These are phyloP conservation scores for Mortierella sp. DNA, from an alignment of 371 early-diverging fungal genomes.

Conservation along the genomic window DNA sequence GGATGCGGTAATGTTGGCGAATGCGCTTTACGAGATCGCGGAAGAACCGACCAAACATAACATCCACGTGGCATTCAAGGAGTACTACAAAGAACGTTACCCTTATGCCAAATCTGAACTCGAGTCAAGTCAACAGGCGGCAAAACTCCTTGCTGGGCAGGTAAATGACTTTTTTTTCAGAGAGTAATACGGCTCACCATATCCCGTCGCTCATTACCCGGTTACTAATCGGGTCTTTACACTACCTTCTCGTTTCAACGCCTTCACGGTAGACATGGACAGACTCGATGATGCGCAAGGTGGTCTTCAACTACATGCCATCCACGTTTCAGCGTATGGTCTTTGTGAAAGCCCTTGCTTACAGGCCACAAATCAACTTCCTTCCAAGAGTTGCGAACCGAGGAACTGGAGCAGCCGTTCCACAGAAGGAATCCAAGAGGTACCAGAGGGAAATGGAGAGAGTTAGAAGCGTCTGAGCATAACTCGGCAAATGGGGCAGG, in stretches of 20 bases:
- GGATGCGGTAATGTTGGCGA: conserved; percentile 26
- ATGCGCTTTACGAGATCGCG: conserved; percentile 21
- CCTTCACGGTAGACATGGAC: conserved; percentile 8
- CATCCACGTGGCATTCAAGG: conserved; percentile 10
- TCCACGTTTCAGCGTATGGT: not conserved
- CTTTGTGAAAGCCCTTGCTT: conserved; percentile 1
- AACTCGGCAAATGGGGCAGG: no score
- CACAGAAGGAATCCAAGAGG: conserved; percentile 20
- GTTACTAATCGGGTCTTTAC: no score
- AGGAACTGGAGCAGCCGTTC: conserved; percentile 1
- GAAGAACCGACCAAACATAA: not conserved
- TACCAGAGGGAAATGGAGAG: not conserved
- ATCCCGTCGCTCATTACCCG: not conserved
- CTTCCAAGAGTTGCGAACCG: conserved; percentile 13
- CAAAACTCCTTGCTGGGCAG: conserved; percentile 21
- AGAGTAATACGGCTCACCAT: not conserved
- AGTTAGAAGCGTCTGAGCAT: not conserved
- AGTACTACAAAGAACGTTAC: conserved; percentile 16
- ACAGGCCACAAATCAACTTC: conserved; percentile 28
- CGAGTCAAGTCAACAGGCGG: not conserved
- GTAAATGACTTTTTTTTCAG: conserved; percentile 1
- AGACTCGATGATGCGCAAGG: conserved; percentile 8
- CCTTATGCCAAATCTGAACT: not conserved
- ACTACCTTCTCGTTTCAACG: not conserved
- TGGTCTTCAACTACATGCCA: conserved; percentile 22